Base-by-base conservation (phyloP, 169 alveolate species). In the Plasmodium fragile region DNA sequence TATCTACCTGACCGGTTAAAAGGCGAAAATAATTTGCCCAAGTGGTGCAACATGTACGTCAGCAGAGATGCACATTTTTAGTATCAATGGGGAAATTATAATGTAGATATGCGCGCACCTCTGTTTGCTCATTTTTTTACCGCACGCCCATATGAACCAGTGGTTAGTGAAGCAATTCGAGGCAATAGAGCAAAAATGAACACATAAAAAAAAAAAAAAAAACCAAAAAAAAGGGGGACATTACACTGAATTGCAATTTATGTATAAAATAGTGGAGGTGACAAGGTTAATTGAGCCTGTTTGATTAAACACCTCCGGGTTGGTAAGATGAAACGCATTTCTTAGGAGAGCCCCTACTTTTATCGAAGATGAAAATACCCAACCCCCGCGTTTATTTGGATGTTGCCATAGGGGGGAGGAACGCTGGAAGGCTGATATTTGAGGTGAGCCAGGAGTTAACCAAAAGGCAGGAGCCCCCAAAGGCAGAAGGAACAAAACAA, bases 371-470 rank as follows among this genome's bases (percentile, higher is more conserved):
- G 97, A 80, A 92, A 22, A 95, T 96, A 39, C 98, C 97, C 2
- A 97, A 97, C 75, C 98, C 98, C 18, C 95, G 97, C 4, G 98
- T 96, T 34, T 96, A 90, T 72, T 92, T 97, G 41, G 98, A 97
- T 72, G 77, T 97, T 25, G 80, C 97, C 7, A 95, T 95, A 22
- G 98, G 97, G 41, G 97, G 98, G 41, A 82, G 98, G 78, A 93
- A 96, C 30, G 96, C 97, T 3, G 98, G 97, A 5, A 84, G 98
- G 45, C 81, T 97, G 96, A 91, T 96, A 53, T 95, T 97, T 70
- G 97, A 94, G 96, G 97, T 96, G 78, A 1, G 32, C 55, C 11
- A 10, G 53, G 39, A 55, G 18, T 53, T 43, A 32, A 22, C 53
- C 34, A 30, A 28, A 52, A 55, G 10, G 53, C 4, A 4, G 36